phyloP scores from a whole-genome alignment of 345 rosid species.

The Schrenkiella parvula region DNA sequence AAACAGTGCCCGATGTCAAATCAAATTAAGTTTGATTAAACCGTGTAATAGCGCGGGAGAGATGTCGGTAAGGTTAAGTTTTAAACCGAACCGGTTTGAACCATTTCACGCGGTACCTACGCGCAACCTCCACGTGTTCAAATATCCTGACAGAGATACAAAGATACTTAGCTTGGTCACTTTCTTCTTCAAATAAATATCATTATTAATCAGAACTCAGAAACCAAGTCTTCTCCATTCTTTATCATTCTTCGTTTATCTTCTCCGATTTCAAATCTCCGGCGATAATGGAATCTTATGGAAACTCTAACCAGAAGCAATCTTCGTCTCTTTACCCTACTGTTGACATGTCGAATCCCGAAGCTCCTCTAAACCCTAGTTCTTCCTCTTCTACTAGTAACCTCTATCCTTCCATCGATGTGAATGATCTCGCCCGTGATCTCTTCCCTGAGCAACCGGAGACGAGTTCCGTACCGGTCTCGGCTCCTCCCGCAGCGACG shows the following conservation, averaged over 20 bases:
- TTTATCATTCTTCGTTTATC: background rate
- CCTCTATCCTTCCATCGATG: conserved; percentile 68
- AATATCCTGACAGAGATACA: conserved; percentile 1
- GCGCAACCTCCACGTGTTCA: conserved; percentile 28
- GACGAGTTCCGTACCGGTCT: conserved; percentile 11
- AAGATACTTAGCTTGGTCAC: conserved; percentile 14
- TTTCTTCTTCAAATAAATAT: conserved; percentile 19
- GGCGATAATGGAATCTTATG: conserved; percentile 19
- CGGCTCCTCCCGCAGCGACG: conserved; percentile 51
- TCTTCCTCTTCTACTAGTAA: conserved; percentile 32
- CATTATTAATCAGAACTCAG: background rate
- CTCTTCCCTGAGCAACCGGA: conserved; percentile 49
- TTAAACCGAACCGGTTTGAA: background rate
- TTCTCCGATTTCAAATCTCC: conserved; percentile 13
- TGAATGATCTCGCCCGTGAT: conserved; percentile 53
- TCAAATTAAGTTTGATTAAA: background rate
- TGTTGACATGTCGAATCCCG: conserved; percentile 30
- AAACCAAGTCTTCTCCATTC: background rate
- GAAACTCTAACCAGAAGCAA: conserved; percentile 15
- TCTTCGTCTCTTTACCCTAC: conserved; percentile 25
- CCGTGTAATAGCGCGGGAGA: conserved; percentile 18
- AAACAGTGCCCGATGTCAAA: background rate
- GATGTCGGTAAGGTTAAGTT: background rate
- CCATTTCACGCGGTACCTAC: conserved; percentile 24
- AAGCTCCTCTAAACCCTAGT: conserved; percentile 27